phyloP scores from a whole-genome alignment of 768 basidiomycete species.

The Russula lepida region DNA sequence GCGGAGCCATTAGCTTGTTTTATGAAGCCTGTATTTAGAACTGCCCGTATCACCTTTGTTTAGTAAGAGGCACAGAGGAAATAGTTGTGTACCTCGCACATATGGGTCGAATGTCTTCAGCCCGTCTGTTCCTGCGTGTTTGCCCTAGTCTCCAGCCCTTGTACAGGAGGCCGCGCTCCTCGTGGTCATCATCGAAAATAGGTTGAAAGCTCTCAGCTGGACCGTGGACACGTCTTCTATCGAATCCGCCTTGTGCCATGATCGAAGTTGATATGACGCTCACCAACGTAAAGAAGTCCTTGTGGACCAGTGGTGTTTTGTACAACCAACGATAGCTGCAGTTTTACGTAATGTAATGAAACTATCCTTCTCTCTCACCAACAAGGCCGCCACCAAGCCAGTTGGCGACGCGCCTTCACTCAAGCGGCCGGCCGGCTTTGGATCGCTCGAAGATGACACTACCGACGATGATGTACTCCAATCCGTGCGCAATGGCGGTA shows the following conservation, averaged over 20 bases:
- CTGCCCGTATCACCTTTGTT: constrained; percentile 34
- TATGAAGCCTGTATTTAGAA: constrained; percentile 83
- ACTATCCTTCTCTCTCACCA: constrained; percentile 75
- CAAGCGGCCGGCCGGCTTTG: constrained; percentile 55
- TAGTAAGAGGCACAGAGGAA: not conserved
- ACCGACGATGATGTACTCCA: constrained; percentile 38
- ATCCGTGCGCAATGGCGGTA: constrained; percentile 33
- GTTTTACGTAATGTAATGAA: constrained; percentile 59
- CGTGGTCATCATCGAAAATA: constrained; percentile 39
- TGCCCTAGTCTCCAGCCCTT: constrained; percentile 30
- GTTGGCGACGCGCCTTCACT: constrained; percentile 42
- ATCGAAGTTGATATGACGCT: not conserved
- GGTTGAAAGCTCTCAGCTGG: constrained; percentile 78
- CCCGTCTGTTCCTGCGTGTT: constrained; percentile 42
- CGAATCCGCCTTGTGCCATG: constrained; percentile 45
- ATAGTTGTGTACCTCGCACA: constrained; percentile 43
- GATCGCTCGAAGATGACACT: constrained; percentile 57
- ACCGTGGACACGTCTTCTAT: constrained; percentile 84
- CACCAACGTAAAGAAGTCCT: not conserved
- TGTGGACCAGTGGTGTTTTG: not conserved
- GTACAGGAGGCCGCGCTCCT: constrained; percentile 22
- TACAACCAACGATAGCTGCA: not conserved
- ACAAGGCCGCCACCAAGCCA: constrained; percentile 43
- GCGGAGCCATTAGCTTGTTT: constrained; percentile 94
- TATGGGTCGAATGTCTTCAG: constrained; percentile 72